Conservation (phyloP, 169 alveolate species). For the Cardiosporidium cionae region DNA sequence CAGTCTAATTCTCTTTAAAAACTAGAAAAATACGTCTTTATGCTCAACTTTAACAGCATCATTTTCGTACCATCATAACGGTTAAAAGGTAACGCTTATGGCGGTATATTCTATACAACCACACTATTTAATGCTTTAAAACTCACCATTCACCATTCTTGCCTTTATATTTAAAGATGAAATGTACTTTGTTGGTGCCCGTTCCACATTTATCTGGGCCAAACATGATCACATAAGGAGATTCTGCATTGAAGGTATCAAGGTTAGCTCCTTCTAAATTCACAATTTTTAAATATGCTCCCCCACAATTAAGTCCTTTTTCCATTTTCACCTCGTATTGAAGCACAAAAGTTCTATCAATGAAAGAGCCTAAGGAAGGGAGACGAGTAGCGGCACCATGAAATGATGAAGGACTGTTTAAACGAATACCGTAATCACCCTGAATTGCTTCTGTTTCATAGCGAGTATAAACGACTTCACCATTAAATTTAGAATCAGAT, state of each 20-base stretch:
- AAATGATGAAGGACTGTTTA: not conserved
- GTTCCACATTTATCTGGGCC: slow-evolving; percentile 2
- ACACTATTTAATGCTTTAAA: not conserved
- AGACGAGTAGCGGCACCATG: not conserved
- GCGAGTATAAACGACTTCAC: not conserved
- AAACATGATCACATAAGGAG: slow-evolving; percentile 1
- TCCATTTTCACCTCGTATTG: slow-evolving; percentile 6
- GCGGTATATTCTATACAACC: too few species aligned
- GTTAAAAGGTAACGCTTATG: too few species aligned
- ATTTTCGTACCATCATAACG: too few species aligned
- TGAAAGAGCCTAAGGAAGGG: not conserved
- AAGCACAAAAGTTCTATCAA: not conserved
- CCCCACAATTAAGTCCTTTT: not conserved
- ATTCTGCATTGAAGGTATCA: not conserved
- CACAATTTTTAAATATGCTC: not conserved
- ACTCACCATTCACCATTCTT: not conserved
- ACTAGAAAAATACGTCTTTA: too few species aligned
- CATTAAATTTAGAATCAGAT: not conserved
- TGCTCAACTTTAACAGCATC: too few species aligned
- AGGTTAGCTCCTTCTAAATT: not conserved
- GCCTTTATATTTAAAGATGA: not conserved
- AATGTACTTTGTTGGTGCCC: not conserved
- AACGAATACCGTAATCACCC: not conserved
- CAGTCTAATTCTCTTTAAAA: too few species aligned
- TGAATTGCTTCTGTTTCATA: not conserved